Percentiles rank a stretch among this genome's conserved stretches.
phyloP scores from a whole-genome alignment of 1,284 basidiomycete genomes.

The Pisolithus thermaeus region DNA sequence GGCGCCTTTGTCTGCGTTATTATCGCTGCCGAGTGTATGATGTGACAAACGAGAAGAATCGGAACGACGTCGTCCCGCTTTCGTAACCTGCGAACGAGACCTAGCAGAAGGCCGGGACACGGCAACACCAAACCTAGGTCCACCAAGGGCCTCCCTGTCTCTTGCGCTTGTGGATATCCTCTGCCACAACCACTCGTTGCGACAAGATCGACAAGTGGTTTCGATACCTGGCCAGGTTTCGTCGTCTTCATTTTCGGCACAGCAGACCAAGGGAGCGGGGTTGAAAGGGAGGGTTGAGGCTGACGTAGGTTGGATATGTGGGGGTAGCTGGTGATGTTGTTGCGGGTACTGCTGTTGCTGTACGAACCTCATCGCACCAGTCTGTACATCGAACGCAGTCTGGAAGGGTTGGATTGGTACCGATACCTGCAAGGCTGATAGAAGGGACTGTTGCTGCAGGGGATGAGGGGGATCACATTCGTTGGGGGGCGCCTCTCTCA shows the following conservation, averaged over 20 bases:
- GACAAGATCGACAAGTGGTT: constrained; percentile 59
- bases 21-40: no score
- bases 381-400: constrained; percentile 14
- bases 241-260: constrained; percentile 65
- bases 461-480: constrained; percentile 34
- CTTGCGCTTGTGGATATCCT: constrained; percentile 38
- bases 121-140: constrained; percentile 32
- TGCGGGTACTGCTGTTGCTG: constrained; percentile 18
- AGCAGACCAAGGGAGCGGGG: constrained; percentile 36
- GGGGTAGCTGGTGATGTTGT: not conserved
- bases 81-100: no score
- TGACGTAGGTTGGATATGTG: no score
- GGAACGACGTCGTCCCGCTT: no score
- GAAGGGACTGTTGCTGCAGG: no score
- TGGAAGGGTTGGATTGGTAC: no score
- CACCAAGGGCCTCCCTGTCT: constrained; percentile 59
- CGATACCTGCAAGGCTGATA: no score
- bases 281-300: constrained; percentile 12
- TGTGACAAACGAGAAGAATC: no score
- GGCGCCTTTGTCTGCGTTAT: no score
- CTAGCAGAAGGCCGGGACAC: constrained; percentile 7
- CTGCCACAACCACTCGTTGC: constrained; percentile 56
- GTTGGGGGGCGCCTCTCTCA: constrained; percentile 49
- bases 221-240: constrained; percentile 60
- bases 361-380: constrained; percentile 26